Conservation (phyloP, 768 basidiomycete genomes). For the Pleurotus salmoneostramineus region DNA sequence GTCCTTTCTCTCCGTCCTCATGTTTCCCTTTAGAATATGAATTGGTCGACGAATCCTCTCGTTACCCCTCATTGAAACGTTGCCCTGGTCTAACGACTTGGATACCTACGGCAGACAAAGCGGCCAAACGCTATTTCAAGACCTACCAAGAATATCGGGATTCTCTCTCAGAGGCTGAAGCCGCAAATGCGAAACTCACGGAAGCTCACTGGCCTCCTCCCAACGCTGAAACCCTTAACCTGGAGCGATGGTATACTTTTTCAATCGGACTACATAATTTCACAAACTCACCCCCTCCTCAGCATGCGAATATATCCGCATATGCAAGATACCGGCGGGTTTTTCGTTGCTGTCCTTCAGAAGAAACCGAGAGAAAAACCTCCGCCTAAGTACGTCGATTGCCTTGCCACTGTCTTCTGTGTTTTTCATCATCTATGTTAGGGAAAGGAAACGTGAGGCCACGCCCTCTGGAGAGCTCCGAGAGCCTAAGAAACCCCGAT, state of each 20-base stretch:
- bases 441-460: slow-evolving; percentile 53
- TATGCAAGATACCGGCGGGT: slow-evolving; percentile 94
- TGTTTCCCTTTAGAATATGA: slow-evolving; percentile 51
- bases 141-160: slow-evolving; percentile 58
- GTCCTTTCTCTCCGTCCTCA: background rate
- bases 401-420: background rate
- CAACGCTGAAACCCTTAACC: slow-evolving; percentile 53
- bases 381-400: background rate
- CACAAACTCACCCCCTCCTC: background rate
- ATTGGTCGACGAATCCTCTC: slow-evolving; percentile 73
- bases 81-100: slow-evolving; percentile 75
- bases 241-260: slow-evolving; percentile 67
- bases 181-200: slow-evolving; percentile 56
- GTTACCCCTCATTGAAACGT: slow-evolving; percentile 67
- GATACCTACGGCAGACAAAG: slow-evolving; percentile 66
- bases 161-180: slow-evolving; percentile 42
- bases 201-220: slow-evolving; percentile 79
- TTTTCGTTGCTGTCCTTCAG: slow-evolving; percentile 91
- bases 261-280: background rate
- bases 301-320: slow-evolving; percentile 94
- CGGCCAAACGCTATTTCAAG: slow-evolving; percentile 44
- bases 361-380: slow-evolving; percentile 25
- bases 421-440: background rate
- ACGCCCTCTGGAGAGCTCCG: slow-evolving; percentile 32
- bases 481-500: slow-evolving; percentile 48